Evolutionary conservation across 305 asterid genomes (phyloP).

Genomic region (Solanum hybrid): DNA sequence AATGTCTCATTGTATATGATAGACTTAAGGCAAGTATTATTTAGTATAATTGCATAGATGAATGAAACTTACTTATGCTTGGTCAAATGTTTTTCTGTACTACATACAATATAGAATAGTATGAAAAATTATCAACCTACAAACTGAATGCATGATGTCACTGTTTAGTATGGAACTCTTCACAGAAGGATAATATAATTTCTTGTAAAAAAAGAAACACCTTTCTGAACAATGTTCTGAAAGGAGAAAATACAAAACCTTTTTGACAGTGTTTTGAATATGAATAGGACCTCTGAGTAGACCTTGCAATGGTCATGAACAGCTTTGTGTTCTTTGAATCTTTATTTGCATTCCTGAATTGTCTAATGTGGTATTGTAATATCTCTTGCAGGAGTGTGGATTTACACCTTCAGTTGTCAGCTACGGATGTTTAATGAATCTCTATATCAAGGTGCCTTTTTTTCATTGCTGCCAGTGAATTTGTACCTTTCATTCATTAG

Average conservation of each 20-base stretch:
- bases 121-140: background rate
- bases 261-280: background rate
- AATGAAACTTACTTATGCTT: background rate
- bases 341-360: background rate
- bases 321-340: background rate
- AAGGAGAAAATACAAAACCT: background rate
- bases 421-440: constrained; percentile 90
- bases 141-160: background rate
- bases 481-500: background rate
- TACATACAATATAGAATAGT: background rate
- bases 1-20: constrained; percentile 71
- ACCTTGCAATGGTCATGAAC: background rate
- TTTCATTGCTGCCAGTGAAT: background rate
- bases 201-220: background rate
- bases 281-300: background rate
- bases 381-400: constrained; percentile 70
- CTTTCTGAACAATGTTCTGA: background rate
- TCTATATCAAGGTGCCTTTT: constrained; percentile 65
- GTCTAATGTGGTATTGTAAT: background rate
- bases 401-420: constrained; percentile 74
- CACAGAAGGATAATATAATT: background rate
- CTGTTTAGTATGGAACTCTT: background rate
- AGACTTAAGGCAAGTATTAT: constrained; percentile 60
- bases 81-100: background rate
- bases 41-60: background rate